Percentiles rank a stretch among this genome's conserved stretches.
These are phyloP conservation scores for Copromyces sp. DNA, from an alignment of 495 filamentous ascomycete genomes.

Conservation along the genomic window DNA sequence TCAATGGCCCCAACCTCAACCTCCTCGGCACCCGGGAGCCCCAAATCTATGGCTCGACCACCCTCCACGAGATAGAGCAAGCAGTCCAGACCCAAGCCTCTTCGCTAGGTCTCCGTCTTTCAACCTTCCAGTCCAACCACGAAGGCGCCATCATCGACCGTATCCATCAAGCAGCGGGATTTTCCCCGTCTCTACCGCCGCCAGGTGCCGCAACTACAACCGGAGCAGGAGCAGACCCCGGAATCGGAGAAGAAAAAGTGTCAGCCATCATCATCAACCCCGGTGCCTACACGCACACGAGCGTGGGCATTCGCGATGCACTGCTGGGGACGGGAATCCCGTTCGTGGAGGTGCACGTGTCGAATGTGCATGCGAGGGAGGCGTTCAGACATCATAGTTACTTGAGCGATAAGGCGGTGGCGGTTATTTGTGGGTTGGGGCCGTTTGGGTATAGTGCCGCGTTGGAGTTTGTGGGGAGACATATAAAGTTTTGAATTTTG, in stretches of 20 bases:
- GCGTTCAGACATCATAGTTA: slow-evolving; percentile 53
- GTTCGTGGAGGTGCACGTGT: slow-evolving; percentile 63
- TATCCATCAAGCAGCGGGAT: slow-evolving; percentile 43
- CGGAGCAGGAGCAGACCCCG: slow-evolving; percentile 12
- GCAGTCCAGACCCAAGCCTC: slow-evolving; percentile 33
- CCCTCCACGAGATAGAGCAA: slow-evolving; percentile 48
- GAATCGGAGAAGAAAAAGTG: slow-evolving; percentile 17
- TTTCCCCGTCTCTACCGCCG: slow-evolving; percentile 3
- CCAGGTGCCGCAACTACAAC: not conserved
- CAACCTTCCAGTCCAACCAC: slow-evolving; percentile 55
- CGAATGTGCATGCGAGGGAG: slow-evolving; percentile 58
- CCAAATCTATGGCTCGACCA: slow-evolving; percentile 56
- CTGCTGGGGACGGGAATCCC: slow-evolving; percentile 52
- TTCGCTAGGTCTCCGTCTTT: slow-evolving; percentile 31
- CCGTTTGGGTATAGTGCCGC: slow-evolving; percentile 61
- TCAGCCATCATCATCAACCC: slow-evolving; percentile 62
- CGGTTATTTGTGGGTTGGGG: slow-evolving; percentile 58
- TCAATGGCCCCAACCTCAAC: slow-evolving; percentile 76
- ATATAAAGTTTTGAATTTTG: slow-evolving; percentile 24
- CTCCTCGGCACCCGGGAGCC: slow-evolving; percentile 66
- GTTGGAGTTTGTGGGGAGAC: slow-evolving; percentile 47
- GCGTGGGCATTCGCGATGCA: slow-evolving; percentile 58
- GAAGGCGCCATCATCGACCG: slow-evolving; percentile 55
- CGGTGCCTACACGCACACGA: slow-evolving; percentile 58
- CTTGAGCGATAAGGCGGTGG: slow-evolving; percentile 60